These are phyloP conservation scores for Solanum paucissectum DNA, from an alignment of 257 asterid species.

Conservation along the genomic window DNA sequence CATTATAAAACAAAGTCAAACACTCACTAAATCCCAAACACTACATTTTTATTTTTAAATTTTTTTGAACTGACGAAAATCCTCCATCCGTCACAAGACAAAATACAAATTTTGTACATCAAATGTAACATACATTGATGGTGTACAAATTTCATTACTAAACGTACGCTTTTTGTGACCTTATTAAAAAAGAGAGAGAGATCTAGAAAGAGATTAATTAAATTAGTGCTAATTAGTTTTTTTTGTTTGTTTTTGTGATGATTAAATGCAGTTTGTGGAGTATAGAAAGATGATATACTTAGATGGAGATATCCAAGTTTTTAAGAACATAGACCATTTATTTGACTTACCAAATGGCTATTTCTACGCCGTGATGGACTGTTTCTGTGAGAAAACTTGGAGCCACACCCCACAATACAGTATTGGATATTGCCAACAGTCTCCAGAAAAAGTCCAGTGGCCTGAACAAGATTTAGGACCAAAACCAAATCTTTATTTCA, in stretches of 20 bases:
- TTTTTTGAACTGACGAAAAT: too few species aligned
- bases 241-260: background rate
- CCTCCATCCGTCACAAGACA: fast-evolving
- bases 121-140: background rate
- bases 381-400: constrained; percentile 7
- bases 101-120: background rate
- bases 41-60: too few species aligned
- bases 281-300: constrained; percentile 9
- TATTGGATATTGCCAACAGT: background rate
- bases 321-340: constrained; percentile 1
- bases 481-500: background rate
- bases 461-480: constrained; percentile 1
- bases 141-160: background rate
- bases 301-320: constrained; percentile 6
- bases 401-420: background rate
- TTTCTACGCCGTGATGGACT: constrained; percentile 4
- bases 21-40: background rate
- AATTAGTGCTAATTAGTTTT: background rate
- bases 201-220: too few species aligned
- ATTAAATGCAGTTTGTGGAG: constrained; percentile 10
- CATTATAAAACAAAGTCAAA: background rate
- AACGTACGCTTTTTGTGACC: background rate
- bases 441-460: background rate
- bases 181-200: too few species aligned
- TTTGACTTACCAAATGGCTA: constrained; percentile 2